Percentiles rank a stretch among this genome's conserved stretches.
These are phyloP conservation scores for Phytophthora gonapodyides DNA, from an alignment of 352 stramenopile species.

Conservation along the genomic window DNA sequence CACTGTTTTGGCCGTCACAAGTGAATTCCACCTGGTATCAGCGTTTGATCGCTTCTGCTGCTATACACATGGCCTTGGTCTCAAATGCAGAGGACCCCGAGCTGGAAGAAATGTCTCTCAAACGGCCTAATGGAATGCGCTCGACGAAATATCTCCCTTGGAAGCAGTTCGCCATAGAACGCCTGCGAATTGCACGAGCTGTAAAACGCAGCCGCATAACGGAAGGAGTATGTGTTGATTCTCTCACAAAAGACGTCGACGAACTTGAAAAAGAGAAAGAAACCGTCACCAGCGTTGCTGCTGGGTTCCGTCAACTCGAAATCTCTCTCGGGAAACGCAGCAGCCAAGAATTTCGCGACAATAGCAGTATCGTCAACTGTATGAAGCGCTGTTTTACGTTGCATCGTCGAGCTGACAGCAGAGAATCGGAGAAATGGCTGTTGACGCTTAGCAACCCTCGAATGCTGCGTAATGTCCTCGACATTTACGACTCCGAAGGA, in stretches of 20 bases:
- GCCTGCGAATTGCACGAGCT: conserved; percentile 43
- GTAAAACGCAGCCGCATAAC: conserved; percentile 26
- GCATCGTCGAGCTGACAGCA: background rate
- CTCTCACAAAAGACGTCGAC: background rate
- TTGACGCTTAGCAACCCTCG: conserved; percentile 24
- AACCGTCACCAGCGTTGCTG: conserved; percentile 26
- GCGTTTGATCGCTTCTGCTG: conserved; percentile 16
- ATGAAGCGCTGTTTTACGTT: conserved; percentile 25
- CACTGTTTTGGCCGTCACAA: conserved; percentile 35
- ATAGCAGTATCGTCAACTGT: background rate
- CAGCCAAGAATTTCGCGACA: conserved; percentile 10
- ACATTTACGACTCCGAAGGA: conserved; percentile 15
- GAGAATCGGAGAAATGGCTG: conserved; percentile 2
- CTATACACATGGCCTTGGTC: conserved; percentile 13
- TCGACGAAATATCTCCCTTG: conserved; percentile 58
- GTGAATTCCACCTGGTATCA: conserved; percentile 13
- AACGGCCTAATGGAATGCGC: conserved; percentile 20
- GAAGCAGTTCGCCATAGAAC: conserved; percentile 61
- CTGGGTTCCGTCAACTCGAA: conserved; percentile 41
- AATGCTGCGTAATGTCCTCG: conserved; percentile 15
- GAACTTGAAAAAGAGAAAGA: conserved; percentile 30
- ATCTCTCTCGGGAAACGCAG: conserved; percentile 26
- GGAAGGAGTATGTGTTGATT: conserved; percentile 18
- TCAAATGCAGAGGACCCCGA: background rate
- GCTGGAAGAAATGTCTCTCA: conserved; percentile 10